Conservation (phyloP, 768 basidiomycete species). For the Dioszegia hungarica region DNA sequence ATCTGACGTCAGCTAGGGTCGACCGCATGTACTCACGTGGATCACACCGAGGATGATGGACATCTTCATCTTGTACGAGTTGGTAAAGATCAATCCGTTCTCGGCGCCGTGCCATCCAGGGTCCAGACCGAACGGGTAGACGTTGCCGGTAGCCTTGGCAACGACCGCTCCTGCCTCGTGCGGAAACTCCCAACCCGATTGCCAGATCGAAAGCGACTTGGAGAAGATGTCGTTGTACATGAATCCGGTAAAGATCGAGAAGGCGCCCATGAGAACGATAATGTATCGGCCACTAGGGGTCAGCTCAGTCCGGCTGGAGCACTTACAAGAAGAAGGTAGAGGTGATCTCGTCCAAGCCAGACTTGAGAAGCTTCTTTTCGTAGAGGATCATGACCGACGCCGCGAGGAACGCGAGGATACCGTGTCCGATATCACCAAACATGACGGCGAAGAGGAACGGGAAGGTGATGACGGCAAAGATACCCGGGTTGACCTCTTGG, state of each 20-base stretch:
- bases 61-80: slow-evolving; percentile 99
- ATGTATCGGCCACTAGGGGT: slow-evolving; percentile 84
- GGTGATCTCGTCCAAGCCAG: slow-evolving; percentile 73
- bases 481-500: slow-evolving; percentile 93
- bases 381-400: slow-evolving; percentile 78
- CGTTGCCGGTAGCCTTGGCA: slow-evolving; percentile 60
- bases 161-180: slow-evolving; percentile 54
- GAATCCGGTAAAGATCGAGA: slow-evolving; percentile 92
- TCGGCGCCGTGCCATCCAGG: slow-evolving; percentile 91
- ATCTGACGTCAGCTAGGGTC: slow-evolving; percentile 58
- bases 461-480: slow-evolving; percentile 79
- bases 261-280: slow-evolving; percentile 94
- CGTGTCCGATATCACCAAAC: slow-evolving; percentile 99
- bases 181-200: slow-evolving; percentile 83
- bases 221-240: slow-evolving; percentile 99
- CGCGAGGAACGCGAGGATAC: slow-evolving; percentile 68
- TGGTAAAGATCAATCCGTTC: slow-evolving; percentile 86
- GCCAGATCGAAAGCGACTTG: slow-evolving; percentile 77
- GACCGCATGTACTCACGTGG: slow-evolving; percentile 60
- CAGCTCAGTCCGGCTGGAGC: slow-evolving; percentile 4
- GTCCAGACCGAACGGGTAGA: slow-evolving; percentile 92
- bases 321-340: slow-evolving; percentile 90
- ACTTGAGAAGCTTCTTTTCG: slow-evolving; percentile 74
- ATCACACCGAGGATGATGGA: slow-evolving; percentile 91
- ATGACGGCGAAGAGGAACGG: slow-evolving; percentile 99